phyloP scores from a whole-genome alignment of 208 protist species.

The Acanthamoeba lenticulata region DNA sequence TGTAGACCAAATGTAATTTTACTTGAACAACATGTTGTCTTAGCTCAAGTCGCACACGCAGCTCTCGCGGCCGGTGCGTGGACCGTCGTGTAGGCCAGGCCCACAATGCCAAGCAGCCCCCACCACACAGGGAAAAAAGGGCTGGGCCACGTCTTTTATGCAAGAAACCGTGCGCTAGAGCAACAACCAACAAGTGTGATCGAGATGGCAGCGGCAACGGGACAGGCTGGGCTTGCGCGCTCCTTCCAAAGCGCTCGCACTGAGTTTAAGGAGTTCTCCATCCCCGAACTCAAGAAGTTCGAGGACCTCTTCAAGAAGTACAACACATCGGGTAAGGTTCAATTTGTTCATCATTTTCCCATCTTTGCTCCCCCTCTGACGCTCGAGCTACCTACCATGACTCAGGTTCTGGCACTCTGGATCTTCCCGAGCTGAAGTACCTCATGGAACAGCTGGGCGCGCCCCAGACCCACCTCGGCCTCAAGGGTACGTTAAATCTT shows the following conservation, averaged over 20 bases:
- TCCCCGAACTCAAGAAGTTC: constrained; percentile 49
- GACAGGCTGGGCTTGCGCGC: not conserved
- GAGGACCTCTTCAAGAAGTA: constrained; percentile 60
- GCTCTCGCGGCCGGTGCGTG: too few species aligned
- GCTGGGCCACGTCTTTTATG: too few species aligned
- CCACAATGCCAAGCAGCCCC: too few species aligned
- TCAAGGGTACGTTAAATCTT: not conserved
- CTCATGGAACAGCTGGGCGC: constrained; percentile 45
- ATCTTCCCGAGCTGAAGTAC: constrained; percentile 45
- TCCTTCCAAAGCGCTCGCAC: constrained; percentile 50
- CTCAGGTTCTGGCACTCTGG: not conserved
- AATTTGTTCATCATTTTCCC: not conserved
- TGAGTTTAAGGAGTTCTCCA: constrained; percentile 63
- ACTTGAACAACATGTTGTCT: too few species aligned
- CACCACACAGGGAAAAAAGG: too few species aligned
- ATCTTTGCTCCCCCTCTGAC: not conserved
- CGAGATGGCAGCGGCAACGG: not conserved
- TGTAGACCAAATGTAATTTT: too few species aligned
- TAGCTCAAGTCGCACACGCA: too few species aligned
- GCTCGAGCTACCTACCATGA: too few species aligned
- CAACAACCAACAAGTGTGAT: too few species aligned
- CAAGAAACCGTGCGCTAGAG: too few species aligned
- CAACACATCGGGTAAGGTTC: not conserved
- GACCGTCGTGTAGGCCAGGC: too few species aligned
- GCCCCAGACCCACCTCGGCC: constrained; percentile 55